Evolutionary conservation across 805 yeast genomes (phyloP).

Genomic region (Spencermartinsiella europaea): DNA sequence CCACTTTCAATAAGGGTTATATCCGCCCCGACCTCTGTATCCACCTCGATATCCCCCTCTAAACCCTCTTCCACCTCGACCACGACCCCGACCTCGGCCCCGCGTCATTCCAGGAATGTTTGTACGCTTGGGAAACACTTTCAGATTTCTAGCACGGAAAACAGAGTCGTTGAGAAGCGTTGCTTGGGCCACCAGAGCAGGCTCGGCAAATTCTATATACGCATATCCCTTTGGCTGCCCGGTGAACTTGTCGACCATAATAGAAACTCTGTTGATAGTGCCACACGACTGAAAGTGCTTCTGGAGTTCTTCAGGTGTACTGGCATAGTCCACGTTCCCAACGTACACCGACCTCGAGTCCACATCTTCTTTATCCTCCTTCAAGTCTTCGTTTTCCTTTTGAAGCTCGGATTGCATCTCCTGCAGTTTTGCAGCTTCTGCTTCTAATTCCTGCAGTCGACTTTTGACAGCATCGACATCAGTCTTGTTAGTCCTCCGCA

Average conservation of each 20-base stretch:
- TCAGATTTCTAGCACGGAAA: constrained; percentile 65
- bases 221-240: constrained; percentile 88
- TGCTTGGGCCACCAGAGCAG: constrained; percentile 59
- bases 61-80: constrained; percentile 41
- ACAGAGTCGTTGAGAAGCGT: constrained; percentile 57
- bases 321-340: constrained; percentile 76
- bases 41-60: constrained; percentile 36
- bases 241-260: constrained; percentile 62
- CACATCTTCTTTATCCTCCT: constrained; percentile 55
- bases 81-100: constrained; percentile 49
- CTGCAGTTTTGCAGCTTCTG: constrained; percentile 57
- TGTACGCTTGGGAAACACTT: constrained; percentile 73
- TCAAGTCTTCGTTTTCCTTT: constrained; percentile 37
- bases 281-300: constrained; percentile 68
- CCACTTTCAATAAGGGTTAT: constrained; percentile 38
- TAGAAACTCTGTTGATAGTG: constrained; percentile 72
- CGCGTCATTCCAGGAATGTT: constrained; percentile 67
- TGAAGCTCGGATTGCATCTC: constrained; percentile 51
- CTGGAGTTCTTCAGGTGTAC: constrained; percentile 76
- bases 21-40: constrained; percentile 40
- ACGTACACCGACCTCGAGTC: constrained; percentile 76
- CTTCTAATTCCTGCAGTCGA: constrained; percentile 51
- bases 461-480: constrained; percentile 36
- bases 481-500: neutral
- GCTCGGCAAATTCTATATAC: constrained; percentile 74